Percentiles rank a stretch among this genome's conserved stretches.
phyloP scores from a whole-genome alignment of 257 asterid species.

The Ocimum tenuiflorum region DNA sequence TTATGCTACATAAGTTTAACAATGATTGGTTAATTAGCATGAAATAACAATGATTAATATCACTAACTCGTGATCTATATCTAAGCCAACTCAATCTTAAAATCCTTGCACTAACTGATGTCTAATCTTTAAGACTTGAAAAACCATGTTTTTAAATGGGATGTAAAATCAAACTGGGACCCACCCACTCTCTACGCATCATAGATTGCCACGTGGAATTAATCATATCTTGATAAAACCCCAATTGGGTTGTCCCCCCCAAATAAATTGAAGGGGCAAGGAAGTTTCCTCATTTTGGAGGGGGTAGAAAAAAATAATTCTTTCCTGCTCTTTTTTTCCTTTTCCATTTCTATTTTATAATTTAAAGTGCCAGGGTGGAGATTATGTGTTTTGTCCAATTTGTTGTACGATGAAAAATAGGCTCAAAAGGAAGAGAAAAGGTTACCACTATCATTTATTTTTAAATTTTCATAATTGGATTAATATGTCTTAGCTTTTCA shows the following conservation, averaged over 20 bases:
- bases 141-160: constrained; percentile 13
- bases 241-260: neutral
- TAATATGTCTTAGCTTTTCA: neutral
- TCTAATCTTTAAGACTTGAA: constrained; percentile 3
- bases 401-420: neutral
- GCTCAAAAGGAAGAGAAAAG: neutral
- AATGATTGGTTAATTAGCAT: no score
- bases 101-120: neutral
- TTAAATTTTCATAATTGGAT: neutral
- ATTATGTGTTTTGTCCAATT: neutral
- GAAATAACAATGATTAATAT: no score
- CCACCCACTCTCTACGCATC: constrained; percentile 14
- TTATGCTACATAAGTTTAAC: no score
- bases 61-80: no score
- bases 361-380: neutral
- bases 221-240: constrained; percentile 7
- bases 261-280: neutral
- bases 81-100: neutral
- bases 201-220: constrained; percentile 10
- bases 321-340: neutral
- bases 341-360: neutral
- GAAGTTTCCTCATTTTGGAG: constrained; percentile 1
- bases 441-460: neutral
- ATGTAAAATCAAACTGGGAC: constrained; percentile 17
- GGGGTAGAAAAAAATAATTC: neutral